Evolutionary conservation across 441 rosid genomes (phyloP).

Genomic region (Manihot esculenta): DNA sequence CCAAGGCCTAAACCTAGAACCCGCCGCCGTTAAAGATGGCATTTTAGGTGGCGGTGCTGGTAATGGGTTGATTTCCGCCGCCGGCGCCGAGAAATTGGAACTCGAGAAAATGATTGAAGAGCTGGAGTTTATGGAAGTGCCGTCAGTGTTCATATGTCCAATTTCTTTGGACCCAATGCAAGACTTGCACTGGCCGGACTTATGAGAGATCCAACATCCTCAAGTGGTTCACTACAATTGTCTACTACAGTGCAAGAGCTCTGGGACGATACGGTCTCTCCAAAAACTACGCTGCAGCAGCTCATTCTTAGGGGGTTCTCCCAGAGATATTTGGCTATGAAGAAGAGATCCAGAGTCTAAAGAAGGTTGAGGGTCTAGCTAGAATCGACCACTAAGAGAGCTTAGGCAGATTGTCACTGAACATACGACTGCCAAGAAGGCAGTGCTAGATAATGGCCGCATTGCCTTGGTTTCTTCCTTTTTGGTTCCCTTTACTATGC

Average conservation of each 20-base stretch:
- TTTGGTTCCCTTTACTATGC: conserved; percentile 71
- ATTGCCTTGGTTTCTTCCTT: conserved; percentile 50
- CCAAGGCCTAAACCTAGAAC: conserved; percentile 79
- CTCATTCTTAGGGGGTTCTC: conserved; percentile 77
- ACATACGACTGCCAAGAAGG: conserved; percentile 58
- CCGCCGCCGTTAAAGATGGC: conserved; percentile 90
- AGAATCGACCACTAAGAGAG: conserved; percentile 69
- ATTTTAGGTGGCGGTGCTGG: conserved; percentile 56
- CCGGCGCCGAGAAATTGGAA: conserved; percentile 61
- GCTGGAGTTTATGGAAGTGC: conserved; percentile 61
- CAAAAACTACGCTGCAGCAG: conserved; percentile 75
- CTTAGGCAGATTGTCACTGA: conserved; percentile 54
- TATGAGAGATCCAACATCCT: conserved; percentile 81
- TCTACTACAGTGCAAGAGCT: conserved; percentile 94
- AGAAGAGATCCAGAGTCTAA: conserved; percentile 69
- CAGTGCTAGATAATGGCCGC: conserved; percentile 58
- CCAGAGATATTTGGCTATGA: conserved; percentile 67
- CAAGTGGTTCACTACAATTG: conserved; percentile 80
- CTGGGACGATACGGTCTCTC: conserved; percentile 80
- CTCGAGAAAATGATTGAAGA: conserved; percentile 71
- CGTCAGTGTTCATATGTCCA: conserved; percentile 89
- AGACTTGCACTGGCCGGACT: conserved; percentile 94
- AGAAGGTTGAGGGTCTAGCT: conserved; percentile 77
- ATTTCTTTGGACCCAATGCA: conserved; percentile 93
- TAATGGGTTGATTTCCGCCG: conserved; percentile 27